Percentiles rank a stretch among this genome's conserved stretches.
These are phyloP conservation scores for Dipodascus albidus DNA, from an alignment of 805 yeast species.

Conservation along the genomic window DNA sequence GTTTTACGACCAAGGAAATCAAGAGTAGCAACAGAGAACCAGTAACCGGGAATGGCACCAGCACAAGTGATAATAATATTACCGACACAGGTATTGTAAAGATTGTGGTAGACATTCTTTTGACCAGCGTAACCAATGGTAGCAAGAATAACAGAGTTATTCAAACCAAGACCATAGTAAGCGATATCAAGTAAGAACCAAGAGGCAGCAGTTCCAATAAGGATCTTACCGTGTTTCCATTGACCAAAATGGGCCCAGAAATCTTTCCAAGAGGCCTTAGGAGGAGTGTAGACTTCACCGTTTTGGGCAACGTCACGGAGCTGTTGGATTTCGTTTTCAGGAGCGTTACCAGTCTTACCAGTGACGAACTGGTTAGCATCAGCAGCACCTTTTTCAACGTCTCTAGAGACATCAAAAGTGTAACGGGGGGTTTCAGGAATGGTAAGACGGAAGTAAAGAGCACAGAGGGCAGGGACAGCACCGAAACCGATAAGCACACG, in stretches of 20 bases:
- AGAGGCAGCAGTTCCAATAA: conserved; percentile 81
- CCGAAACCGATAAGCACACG: conserved; percentile 84
- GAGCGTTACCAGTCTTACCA: conserved; percentile 43
- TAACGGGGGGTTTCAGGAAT: conserved; percentile 94
- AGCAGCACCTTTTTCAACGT: conserved; percentile 41
- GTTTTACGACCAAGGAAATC: conserved; percentile 81
- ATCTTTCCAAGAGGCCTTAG: conserved; percentile 73
- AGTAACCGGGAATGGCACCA: conserved; percentile 90
- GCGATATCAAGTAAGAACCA: conserved; percentile 91
- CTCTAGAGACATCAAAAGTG: conserved; percentile 49
- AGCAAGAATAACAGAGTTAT: conserved; percentile 65
- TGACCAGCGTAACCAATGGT: conserved; percentile 77
- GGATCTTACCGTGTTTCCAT: conserved; percentile 79
- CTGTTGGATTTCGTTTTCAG: conserved; percentile 31
- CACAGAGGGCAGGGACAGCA: conserved; percentile 76
- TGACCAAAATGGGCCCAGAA: conserved; percentile 63
- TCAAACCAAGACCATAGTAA: conserved; percentile 78
- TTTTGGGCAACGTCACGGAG: conserved; percentile 41
- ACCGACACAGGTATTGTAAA: conserved; percentile 80
- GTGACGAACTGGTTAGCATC: conserved; percentile 21
- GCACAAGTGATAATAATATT: conserved; percentile 87
- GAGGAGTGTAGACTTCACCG: conserved; percentile 42
- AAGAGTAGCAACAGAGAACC: conserved; percentile 71
- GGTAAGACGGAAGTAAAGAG: conserved; percentile 79
- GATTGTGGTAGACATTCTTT: conserved; percentile 52